Evolutionary conservation across 2,329 filamentous ascomycete species (phyloP), one percentile per base, ranked within the genome.

Genomic region (Botryotinia narcissicola): DNA sequence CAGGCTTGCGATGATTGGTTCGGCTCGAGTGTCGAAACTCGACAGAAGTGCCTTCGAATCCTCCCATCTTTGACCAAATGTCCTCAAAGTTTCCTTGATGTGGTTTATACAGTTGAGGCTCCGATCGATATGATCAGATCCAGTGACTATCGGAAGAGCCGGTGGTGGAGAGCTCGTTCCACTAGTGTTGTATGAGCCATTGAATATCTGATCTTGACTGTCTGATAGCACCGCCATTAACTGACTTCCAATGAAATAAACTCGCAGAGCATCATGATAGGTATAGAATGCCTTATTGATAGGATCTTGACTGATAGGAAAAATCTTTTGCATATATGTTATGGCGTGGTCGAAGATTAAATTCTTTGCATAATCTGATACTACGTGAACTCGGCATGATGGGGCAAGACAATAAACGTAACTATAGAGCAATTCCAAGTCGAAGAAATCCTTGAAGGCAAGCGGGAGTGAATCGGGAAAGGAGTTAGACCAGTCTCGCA

Each of bases 381-480:
- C 90, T 35, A 88, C 85, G 0, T 93, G 92, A 5, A 92, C 90
- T 63, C 92, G 87, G 1, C 90, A 89, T 51, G 92, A 95, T 0
- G 94, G 93, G 0, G 94, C 94, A 12, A 98, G 87, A 73, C 95
- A 93, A 81, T 98, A 94, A 37, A 97, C 92, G 78, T 94, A 96
- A 80, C 93, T 97, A 84, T 97, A 98, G 64, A 95, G 88, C 60
- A 97, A 83, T 80, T 99, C 96, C 25, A 97, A 88, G 75, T 96
- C 92, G 79, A 98, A 97, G 76, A 95, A 89, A 66, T 92, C 88
- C 57, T 90, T 88, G 75, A 95, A 91, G 40, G 88, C 87, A 0
- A 87, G 84, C 0, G 92, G 87, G 0, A 93, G 86, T 3, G 86
- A 87, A 54, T 86, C 83, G 0, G 94, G 92, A 20, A 97, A 87